phyloP scores from a whole-genome alignment of 2,329 filamentous ascomycete genomes.

The Nakataea oryzae region DNA sequence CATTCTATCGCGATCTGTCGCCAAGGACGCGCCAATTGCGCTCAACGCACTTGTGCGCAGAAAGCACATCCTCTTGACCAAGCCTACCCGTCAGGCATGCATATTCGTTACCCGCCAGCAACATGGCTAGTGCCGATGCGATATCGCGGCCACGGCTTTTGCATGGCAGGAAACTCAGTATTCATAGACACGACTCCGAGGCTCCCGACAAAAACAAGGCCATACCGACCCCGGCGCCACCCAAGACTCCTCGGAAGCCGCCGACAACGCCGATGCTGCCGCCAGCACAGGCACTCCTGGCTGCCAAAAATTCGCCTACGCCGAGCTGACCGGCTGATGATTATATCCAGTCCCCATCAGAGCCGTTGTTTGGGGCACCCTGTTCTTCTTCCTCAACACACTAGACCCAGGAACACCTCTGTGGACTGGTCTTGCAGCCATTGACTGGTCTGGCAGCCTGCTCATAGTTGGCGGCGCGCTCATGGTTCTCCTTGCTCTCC shows the following conservation, averaged over 20 bases:
- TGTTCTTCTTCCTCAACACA: slow-evolving; percentile 53
- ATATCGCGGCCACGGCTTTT: not conserved
- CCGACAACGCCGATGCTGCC: no score
- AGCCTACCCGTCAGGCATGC: no score
- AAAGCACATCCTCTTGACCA: not conserved
- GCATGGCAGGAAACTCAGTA: not conserved
- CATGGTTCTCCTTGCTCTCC: slow-evolving; percentile 61
- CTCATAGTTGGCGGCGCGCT: slow-evolving; percentile 51
- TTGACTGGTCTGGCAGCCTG: slow-evolving; percentile 41
- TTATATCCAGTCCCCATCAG: slow-evolving; percentile 12
- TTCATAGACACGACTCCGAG: not conserved
- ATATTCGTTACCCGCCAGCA: no score
- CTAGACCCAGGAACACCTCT: slow-evolving; percentile 57
- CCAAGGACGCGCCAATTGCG: no score
- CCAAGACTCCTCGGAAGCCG: not conserved
- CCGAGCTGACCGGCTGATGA: not conserved
- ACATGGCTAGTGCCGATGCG: no score
- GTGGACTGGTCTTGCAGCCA: slow-evolving; percentile 49
- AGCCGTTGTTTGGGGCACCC: slow-evolving; percentile 32
- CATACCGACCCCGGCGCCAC: not conserved
- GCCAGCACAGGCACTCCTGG: no score
- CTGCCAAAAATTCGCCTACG: no score
- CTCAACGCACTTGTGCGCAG: not conserved
- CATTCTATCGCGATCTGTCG: not conserved
- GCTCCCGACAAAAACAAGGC: not conserved